phyloP scores from a whole-genome alignment of 768 basidiomycete genomes.

The Agrocybe chaxingu region DNA sequence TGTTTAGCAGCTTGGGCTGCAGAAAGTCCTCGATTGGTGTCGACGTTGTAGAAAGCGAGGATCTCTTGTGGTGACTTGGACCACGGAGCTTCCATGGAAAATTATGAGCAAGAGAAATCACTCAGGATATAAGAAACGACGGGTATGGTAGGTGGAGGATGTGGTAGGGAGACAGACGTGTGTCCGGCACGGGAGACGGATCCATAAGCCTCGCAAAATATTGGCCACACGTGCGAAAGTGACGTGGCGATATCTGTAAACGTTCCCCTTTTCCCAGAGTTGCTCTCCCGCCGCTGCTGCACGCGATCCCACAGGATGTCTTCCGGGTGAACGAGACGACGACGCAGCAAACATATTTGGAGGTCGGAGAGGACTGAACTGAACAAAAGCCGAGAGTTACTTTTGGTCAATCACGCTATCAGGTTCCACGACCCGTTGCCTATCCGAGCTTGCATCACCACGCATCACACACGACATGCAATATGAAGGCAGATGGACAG shows the following conservation, averaged over 20 bases:
- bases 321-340: conserved; percentile 3
- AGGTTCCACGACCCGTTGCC: conserved; percentile 22
- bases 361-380: conserved; percentile 4
- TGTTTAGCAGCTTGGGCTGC: conserved; percentile 67
- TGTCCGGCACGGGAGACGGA: not conserved
- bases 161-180: too few relatives aligned
- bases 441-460: conserved; percentile 1
- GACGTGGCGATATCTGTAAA: conserved; percentile 34
- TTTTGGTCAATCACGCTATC: conserved; percentile 27
- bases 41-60: conserved; percentile 70
- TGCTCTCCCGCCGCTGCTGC: conserved; percentile 1
- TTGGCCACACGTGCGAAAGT: conserved; percentile 32
- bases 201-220: conserved; percentile 16
- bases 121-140: conserved; percentile 7
- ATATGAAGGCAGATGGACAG: too few relatives aligned
- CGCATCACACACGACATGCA: not conserved
- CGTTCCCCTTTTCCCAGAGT: conserved; percentile 13
- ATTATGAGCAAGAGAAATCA: conserved; percentile 16
- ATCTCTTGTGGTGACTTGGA: conserved; percentile 65
- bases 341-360: conserved; percentile 7
- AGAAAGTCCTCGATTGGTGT: conserved; percentile 60
- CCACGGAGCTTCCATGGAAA: conserved; percentile 74
- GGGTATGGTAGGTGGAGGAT: not conserved
- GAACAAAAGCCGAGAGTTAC: conserved; percentile 8
- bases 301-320: conserved; percentile 10